Evolutionary conservation across 148 eudicot species (phyloP), one percentile per base, ranked within the genome.

Genomic region (Rheum nobile): DNA sequence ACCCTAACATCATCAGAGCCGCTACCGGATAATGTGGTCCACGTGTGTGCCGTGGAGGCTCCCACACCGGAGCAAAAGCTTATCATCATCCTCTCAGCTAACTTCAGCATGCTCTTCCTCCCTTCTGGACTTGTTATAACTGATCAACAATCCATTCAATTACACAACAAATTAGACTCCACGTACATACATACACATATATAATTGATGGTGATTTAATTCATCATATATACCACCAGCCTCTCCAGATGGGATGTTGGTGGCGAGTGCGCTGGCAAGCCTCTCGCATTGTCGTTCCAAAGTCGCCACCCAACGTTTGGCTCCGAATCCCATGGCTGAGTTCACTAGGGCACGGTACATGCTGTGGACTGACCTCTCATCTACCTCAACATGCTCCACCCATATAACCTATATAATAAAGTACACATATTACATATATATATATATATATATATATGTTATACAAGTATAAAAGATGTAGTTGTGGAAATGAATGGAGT

Each of bases 21-120:
- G n/a, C 96, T 91, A 3, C 97, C 99, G 0, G 99, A 96, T 61
- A 96, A 77, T 16, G 97, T 92, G 2, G 99, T 92, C 99, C 99
- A 96, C 6, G 99, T 90, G 74, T 96, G 97, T 0, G 97, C 95
- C 8, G 97, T 92, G 12, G 99, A 96, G 59, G 99, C 99, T 29
- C 99, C 97, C 50, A 96, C 99, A n/a, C 99, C 99, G n/a, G 86
- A 82, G 79, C 99, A 96, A 63, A 96, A 96, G 89, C 99, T 92
- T 85, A 92, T 83, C 47, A 82, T 96, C 99, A 96, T 92, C 74
- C 99, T 92, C 77, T 96, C 97, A 7, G 99, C 99, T 61, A 96
- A 88, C 82, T 96, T 96, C 76, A 96, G 68, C 96, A 96, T 96
- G 38, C 99, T 96, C 85, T 90, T 96, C 73, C 99, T 87, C n/a